A percentile compares a stretch with the other conserved stretches of the same genome.
Evolutionary conservation across 2,329 filamentous ascomycete species (phyloP).

Genomic region (Cercospora brassicicola): DNA sequence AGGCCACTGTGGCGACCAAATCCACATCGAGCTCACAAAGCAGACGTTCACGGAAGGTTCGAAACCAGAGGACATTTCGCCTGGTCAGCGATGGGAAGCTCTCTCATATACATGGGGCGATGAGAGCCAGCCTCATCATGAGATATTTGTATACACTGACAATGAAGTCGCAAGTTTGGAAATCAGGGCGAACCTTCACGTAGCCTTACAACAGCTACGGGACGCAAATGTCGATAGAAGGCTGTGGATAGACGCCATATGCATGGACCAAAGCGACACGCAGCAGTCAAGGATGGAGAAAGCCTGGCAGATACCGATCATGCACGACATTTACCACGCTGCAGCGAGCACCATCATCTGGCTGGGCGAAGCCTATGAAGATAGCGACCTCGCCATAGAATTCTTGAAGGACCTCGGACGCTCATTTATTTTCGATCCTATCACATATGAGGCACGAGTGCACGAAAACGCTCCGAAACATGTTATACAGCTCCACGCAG

Average conservation of each 20-base stretch:
- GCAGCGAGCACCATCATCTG: slow-evolving; percentile 2
- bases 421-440: neutral
- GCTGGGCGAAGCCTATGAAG: slow-evolving; percentile 1
- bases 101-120: neutral
- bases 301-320: slow-evolving; percentile 4
- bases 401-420: neutral
- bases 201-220: slow-evolving; percentile 1
- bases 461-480: neutral
- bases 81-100: neutral
- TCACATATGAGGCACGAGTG: neutral
- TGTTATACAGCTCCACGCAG: neutral
- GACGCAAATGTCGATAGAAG: neutral
- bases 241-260: slow-evolving; percentile 13
- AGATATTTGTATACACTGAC: neutral
- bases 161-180: neutral
- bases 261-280: slow-evolving; percentile 11
- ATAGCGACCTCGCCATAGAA: neutral
- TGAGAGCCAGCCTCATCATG: neutral
- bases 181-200: slow-evolving; percentile 9
- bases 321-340: slow-evolving; percentile 7
- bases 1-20: neutral
- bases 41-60: neutral
- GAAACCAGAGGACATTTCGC: neutral
- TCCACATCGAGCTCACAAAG: neutral
- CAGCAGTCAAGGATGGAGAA: neutral